Percentiles rank a stretch among this genome's conserved stretches.
These are phyloP conservation scores for Arabis hirsuta DNA, from an alignment of 345 rosid species.

Conservation along the genomic window DNA sequence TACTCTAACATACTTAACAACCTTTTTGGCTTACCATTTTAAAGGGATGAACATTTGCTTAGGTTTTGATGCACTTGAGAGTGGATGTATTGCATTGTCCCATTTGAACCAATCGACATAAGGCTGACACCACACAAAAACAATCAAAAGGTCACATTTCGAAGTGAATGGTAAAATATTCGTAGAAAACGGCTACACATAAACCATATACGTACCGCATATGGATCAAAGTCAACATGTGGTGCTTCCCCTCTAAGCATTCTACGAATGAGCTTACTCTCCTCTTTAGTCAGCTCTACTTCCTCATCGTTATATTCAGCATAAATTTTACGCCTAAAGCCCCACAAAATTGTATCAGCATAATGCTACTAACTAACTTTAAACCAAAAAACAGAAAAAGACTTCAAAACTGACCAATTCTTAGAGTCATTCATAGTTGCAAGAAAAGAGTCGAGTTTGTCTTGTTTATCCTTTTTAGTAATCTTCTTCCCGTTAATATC, in stretches of 20 bases:
- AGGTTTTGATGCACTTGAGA: constrained; percentile 97
- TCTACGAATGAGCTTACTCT: constrained; percentile 58
- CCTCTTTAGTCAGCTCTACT: constrained; percentile 76
- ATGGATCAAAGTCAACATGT: constrained; percentile 86
- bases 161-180: neutral
- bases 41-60: constrained; percentile 90
- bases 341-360: constrained; percentile 27
- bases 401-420: constrained; percentile 60
- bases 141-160: constrained; percentile 24
- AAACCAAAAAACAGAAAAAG: constrained; percentile 3
- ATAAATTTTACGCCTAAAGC: constrained; percentile 71
- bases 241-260: constrained; percentile 88
- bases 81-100: constrained; percentile 84
- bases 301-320: constrained; percentile 94
- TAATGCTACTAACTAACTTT: neutral
- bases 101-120: constrained; percentile 92
- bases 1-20: constrained; percentile 69
- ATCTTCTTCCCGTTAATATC: constrained; percentile 82
- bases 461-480: constrained; percentile 78
- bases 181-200: constrained; percentile 15
- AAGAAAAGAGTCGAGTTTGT: constrained; percentile 85
- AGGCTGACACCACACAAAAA: constrained; percentile 55
- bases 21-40: constrained; percentile 87
- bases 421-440: constrained; percentile 79
- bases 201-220: constrained; percentile 60